These are phyloP conservation scores for Populus ilicifolia DNA, from an alignment of 345 rosid genomes.

Conservation along the genomic window DNA sequence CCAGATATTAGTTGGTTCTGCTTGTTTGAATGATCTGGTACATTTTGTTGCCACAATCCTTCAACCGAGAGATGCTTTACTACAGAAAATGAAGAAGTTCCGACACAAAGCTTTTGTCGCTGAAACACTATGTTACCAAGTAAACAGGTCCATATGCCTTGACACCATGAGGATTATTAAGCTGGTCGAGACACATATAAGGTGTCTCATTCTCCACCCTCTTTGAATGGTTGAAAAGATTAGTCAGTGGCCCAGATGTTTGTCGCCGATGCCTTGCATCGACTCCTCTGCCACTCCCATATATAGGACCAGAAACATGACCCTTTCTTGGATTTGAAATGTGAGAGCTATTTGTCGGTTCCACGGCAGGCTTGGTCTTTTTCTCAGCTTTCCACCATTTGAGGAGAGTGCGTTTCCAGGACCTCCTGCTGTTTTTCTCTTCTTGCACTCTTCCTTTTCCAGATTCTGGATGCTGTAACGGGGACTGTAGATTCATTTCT, in stretches of 20 bases:
- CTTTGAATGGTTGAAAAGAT: constrained; percentile 30
- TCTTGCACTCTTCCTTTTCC: constrained; percentile 18
- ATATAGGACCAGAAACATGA: constrained; percentile 45
- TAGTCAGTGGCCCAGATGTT: constrained; percentile 40
- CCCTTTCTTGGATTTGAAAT: constrained; percentile 29
- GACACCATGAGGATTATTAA: constrained; percentile 24
- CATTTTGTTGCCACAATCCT: neutral
- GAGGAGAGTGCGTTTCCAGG: constrained; percentile 45
- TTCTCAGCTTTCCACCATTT: constrained; percentile 52
- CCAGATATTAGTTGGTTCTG: neutral
- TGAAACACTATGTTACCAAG: constrained; percentile 39
- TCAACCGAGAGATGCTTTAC: neutral
- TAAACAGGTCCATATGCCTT: constrained; percentile 50
- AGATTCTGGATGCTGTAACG: constrained; percentile 12
- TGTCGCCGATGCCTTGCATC: constrained; percentile 23
- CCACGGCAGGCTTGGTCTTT: constrained; percentile 27
- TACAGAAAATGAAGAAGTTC: neutral
- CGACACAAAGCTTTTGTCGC: neutral
- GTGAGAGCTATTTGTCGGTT: constrained; percentile 13
- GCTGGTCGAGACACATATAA: constrained; percentile 37
- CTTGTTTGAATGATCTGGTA: neutral
- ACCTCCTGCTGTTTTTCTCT: constrained; percentile 38
- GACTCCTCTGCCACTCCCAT: constrained; percentile 13
- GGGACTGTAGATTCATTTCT: constrained; percentile 13
- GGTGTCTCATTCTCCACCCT: constrained; percentile 33